Conservation (phyloP, 129 eudicot genomes). For the Flaveria bidentis region DNA sequence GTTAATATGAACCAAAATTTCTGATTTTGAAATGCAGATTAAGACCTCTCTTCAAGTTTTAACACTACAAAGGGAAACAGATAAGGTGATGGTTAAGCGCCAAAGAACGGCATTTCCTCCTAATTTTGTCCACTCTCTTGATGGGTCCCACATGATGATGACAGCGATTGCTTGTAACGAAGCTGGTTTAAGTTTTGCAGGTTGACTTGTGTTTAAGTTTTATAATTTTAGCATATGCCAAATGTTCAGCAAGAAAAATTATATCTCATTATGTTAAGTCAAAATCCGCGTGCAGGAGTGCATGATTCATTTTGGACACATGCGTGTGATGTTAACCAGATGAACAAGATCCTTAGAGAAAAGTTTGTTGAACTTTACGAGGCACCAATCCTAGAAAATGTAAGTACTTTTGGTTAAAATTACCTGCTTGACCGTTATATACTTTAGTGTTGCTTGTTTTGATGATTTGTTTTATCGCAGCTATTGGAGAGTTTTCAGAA, state of each 20-base stretch:
- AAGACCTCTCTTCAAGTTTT: slow-evolving; percentile 97
- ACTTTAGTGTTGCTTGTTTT: not conserved
- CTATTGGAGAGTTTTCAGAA: slow-evolving; percentile 70
- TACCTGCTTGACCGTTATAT: not conserved
- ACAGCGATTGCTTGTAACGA: slow-evolving; percentile 93
- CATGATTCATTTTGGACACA: slow-evolving; percentile 99
- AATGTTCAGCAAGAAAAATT: not conserved
- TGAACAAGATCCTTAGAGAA: slow-evolving; percentile 86
- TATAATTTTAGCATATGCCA: not conserved
- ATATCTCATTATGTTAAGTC: slow-evolving; percentile 14
- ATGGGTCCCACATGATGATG: slow-evolving; percentile 99
- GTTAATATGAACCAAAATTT: slow-evolving; percentile 4
- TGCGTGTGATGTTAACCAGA: slow-evolving; percentile 89
- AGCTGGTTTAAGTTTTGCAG: slow-evolving; percentile 96
- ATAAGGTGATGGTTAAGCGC: slow-evolving; percentile 93
- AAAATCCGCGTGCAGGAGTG: slow-evolving; percentile 60
- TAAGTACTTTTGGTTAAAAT: slow-evolving; percentile 34
- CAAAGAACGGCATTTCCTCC: slow-evolving; percentile 99
- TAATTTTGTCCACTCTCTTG: slow-evolving; percentile 96
- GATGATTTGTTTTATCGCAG: slow-evolving; percentile 40
- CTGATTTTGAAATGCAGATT: slow-evolving; percentile 41
- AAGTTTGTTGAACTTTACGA: slow-evolving; percentile 96
- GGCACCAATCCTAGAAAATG: slow-evolving; percentile 86
- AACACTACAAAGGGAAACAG: slow-evolving; percentile 84
- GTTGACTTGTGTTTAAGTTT: slow-evolving; percentile 38